Evolutionary conservation across 768 basidiomycete genomes (phyloP).

Genomic region (Tricholoma sp.): DNA sequence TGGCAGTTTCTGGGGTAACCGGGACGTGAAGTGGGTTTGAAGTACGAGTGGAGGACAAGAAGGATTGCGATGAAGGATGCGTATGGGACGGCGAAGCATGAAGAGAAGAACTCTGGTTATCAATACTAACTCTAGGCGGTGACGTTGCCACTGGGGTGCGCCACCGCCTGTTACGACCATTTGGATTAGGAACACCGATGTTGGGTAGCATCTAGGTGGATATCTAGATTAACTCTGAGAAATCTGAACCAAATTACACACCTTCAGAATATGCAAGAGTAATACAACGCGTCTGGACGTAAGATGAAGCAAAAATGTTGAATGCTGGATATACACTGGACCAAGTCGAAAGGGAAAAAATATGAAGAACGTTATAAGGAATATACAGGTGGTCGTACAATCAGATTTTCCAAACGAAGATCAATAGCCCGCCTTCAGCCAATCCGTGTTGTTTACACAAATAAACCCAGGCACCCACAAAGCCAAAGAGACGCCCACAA

Average conservation of each 20-base stretch:
- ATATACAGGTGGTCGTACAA: constrained; percentile 14
- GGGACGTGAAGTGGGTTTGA: background rate
- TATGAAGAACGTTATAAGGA: constrained; percentile 11
- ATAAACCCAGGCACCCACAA: constrained; percentile 32
- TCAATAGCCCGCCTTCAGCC: constrained; percentile 16
- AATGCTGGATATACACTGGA: constrained; percentile 1
- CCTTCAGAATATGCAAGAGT: background rate
- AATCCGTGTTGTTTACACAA: constrained; percentile 32
- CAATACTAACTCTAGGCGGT: background rate
- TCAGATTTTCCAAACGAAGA: constrained; percentile 11
- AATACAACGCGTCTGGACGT: background rate
- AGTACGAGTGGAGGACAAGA: background rate
- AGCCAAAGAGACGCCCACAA: constrained; percentile 32
- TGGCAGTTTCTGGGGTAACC: background rate
- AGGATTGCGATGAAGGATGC: background rate
- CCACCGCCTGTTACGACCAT: background rate
- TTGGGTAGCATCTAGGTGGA: background rate
- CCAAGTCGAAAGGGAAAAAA: constrained; percentile 4
- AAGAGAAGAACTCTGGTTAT: background rate
- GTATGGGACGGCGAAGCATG: background rate
- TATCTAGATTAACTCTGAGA: background rate
- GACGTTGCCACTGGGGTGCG: background rate
- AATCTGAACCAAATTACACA: background rate
- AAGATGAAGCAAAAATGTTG: background rate
- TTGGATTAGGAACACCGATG: background rate